These are phyloP conservation scores for Neoboletus magnificus DNA, from an alignment of 768 basidiomycete genomes.

Conservation along the genomic window DNA sequence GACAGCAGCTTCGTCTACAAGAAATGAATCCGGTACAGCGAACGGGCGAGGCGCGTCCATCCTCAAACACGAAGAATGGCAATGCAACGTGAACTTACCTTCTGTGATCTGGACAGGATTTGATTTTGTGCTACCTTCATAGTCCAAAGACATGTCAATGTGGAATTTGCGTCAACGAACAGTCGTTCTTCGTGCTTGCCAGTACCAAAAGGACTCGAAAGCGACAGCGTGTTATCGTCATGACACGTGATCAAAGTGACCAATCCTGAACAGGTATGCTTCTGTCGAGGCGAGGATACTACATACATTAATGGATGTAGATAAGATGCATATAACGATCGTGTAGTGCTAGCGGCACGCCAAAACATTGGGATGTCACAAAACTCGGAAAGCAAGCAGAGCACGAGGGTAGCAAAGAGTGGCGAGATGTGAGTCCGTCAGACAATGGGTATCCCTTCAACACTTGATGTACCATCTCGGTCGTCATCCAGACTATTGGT, in stretches of 20 bases:
- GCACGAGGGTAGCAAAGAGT: not conserved
- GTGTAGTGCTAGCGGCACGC: not conserved
- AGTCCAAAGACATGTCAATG: constrained; percentile 17
- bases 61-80: not conserved
- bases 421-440: not conserved
- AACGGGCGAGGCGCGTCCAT: not conserved
- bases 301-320: constrained; percentile 1
- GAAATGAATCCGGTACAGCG: not conserved
- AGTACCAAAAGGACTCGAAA: not conserved
- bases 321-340: not conserved
- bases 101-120: constrained; percentile 59
- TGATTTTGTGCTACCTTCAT: constrained; percentile 31
- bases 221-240: not conserved
- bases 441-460: constrained; percentile 46
- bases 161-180: not conserved
- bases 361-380: not conserved
- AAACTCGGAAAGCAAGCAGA: not conserved
- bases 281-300: not conserved
- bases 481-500: constrained; percentile 49
- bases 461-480: constrained; percentile 42
- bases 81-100: constrained; percentile 42
- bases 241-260: constrained; percentile 17
- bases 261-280: not conserved
- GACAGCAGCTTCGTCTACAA: constrained; percentile 66
- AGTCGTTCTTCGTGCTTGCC: not conserved